Base-by-base conservation (phyloP, 495 filamentous ascomycete genomes). In the Xylaria palmicola region DNA sequence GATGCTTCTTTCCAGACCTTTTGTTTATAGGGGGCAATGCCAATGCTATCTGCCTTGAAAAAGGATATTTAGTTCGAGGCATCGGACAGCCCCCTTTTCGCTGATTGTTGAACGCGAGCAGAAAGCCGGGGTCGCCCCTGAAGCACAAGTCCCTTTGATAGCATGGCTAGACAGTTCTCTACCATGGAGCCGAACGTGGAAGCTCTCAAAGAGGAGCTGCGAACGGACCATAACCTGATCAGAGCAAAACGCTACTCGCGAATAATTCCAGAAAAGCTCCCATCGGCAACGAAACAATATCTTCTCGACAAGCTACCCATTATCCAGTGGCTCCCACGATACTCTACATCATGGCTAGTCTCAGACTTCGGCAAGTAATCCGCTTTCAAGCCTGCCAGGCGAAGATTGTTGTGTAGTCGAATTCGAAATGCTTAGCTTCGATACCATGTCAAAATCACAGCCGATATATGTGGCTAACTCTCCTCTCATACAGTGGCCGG, bases 261-360 rank as follows among this genome's bases (percentile, higher is more conserved):
- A 57, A 66, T 61, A 10, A 67, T 65, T 4, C 70, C 73, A 17
- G 56, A 39, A 4, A 69, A 75, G 24, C 51, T 79, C 12, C 77
- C 78, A 7, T 63, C 72, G 20, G 77, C 72, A 9, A 53, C 75
- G 2, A 76, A 61, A 15, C 70, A 76, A 62, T 83, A 85, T 56
- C 64, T 78, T 4, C 36, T 74, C 20, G 80, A 81, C 36, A 85
- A 83, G 65, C 68, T 82, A 30, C 81, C 81, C n/a, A 81, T 83
- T 54, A 57, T 79, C 48, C 74, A 77, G 34, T 83, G 81, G 81
- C 62, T 83, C 3, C 78, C 81, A 12, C 67, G 64, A 30, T 83
- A 82, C 64, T 69, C 74, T 19, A 73, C 72, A 3, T 68, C 73
- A 67, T 83, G 80, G 81, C 60, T 82, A 15, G 39, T 76, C 48